Conservation (phyloP, 768 basidiomycete species). For the Leucogyrophana mollusca region DNA sequence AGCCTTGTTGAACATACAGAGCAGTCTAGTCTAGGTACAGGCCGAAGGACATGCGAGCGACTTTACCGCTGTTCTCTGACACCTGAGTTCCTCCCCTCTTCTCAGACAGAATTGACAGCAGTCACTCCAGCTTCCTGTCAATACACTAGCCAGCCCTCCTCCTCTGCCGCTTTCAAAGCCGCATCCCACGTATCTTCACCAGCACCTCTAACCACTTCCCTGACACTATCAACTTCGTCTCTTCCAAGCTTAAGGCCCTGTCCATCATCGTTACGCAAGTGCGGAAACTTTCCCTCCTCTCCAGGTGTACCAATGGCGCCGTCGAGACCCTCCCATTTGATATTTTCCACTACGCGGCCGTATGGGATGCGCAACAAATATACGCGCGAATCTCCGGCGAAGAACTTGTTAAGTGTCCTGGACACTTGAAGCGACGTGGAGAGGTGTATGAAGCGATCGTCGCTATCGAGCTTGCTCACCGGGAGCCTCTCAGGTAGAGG, state of each 20-base stretch:
- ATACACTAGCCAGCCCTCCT: constrained; percentile 25
- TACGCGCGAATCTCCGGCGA: constrained; percentile 32
- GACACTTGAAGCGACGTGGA: constrained; percentile 30
- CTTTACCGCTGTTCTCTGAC: too few relatives aligned
- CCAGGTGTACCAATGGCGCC: constrained; percentile 36
- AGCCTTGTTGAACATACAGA: too few relatives aligned
- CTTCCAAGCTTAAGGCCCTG: constrained; percentile 34
- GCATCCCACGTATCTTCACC: constrained; percentile 28
- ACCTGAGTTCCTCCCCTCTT: too few relatives aligned
- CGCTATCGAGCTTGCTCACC: constrained; percentile 1
- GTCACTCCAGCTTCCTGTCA: too few relatives aligned
- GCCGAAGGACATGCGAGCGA: too few relatives aligned
- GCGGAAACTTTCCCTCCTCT: constrained; percentile 42
- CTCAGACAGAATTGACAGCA: too few relatives aligned
- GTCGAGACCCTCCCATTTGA: constrained; percentile 45
- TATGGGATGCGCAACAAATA: constrained; percentile 41
- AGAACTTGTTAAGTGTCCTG: constrained; percentile 42
- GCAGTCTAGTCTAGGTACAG: too few relatives aligned
- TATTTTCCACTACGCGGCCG: constrained; percentile 31
- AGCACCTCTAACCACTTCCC: constrained; percentile 13
- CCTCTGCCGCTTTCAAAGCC: constrained; percentile 13
- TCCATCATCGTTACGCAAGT: constrained; percentile 36
- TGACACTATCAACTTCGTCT: constrained; percentile 37
- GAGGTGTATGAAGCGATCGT: not conserved
- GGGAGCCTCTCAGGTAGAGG: not conserved